phyloP scores from a whole-genome alignment of 768 basidiomycete genomes.

The Russula griseocarnosa region DNA sequence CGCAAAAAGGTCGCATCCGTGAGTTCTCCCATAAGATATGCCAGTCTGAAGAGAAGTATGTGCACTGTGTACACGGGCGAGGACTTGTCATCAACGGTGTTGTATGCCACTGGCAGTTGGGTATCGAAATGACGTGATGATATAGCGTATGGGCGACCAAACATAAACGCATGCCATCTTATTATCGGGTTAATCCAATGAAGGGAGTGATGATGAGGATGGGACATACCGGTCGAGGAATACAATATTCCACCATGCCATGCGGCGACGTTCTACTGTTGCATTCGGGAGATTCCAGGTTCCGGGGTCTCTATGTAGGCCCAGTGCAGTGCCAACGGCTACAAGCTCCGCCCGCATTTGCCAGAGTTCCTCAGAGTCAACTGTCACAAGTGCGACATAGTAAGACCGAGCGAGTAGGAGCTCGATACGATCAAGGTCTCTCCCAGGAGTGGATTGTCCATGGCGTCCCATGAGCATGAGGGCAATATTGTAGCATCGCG shows the following conservation, averaged over 20 bases:
- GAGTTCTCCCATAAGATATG: constrained; percentile 76
- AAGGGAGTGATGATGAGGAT: constrained; percentile 17
- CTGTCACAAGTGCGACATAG: constrained; percentile 68
- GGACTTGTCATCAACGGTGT: constrained; percentile 57
- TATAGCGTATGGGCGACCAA: constrained; percentile 72
- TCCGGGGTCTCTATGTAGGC: constrained; percentile 81
- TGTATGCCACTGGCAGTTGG: constrained; percentile 64
- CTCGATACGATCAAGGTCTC: constrained; percentile 72
- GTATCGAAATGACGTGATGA: constrained; percentile 84
- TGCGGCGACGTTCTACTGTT: constrained; percentile 70
- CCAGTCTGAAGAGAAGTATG: constrained; percentile 70
- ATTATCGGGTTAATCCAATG: constrained; percentile 21
- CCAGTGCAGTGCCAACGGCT: constrained; percentile 75
- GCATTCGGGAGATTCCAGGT: constrained; percentile 68
- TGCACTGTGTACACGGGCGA: constrained; percentile 70
- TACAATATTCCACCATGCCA: constrained; percentile 91
- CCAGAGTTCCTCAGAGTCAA: constrained; percentile 81
- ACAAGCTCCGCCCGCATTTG: constrained; percentile 66
- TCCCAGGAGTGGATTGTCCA: constrained; percentile 48
- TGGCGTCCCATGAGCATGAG: constrained; percentile 60
- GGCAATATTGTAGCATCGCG: constrained; percentile 68
- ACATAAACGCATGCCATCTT: constrained; percentile 87
- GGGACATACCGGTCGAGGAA: constrained; percentile 66
- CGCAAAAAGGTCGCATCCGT: constrained; percentile 80
- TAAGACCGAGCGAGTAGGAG: constrained; percentile 65